These are phyloP conservation scores for Salvia rosmarinus DNA, from an alignment of 257 asterid genomes.

Conservation along the genomic window DNA sequence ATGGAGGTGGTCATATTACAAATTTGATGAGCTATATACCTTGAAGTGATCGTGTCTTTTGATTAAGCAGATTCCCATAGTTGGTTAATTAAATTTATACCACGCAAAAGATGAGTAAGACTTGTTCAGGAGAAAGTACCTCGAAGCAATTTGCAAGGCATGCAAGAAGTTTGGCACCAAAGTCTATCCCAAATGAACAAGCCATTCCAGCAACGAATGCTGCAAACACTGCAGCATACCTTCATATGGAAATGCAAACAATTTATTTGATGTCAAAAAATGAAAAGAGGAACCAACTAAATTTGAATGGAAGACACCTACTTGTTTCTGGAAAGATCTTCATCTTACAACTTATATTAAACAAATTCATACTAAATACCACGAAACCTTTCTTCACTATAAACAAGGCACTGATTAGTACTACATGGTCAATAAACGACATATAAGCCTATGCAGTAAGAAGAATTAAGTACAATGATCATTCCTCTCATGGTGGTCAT, in stretches of 20 bases:
- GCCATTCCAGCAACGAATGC: slow-evolving; percentile 96
- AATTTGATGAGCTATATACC: slow-evolving; percentile 3
- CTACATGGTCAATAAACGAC: slow-evolving; percentile 9
- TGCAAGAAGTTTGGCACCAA: slow-evolving; percentile 93
- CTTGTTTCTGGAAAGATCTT: slow-evolving; percentile 14
- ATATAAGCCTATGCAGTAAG: slow-evolving; percentile 10
- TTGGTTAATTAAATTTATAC: neutral
- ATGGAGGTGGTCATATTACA: slow-evolving; percentile 5
- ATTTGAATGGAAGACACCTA: neutral
- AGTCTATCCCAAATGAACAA: slow-evolving; percentile 83
- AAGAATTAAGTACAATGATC: neutral
- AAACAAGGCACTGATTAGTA: neutral
- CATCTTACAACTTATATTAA: neutral
- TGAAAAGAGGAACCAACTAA: neutral
- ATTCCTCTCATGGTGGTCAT: slow-evolving; percentile 10
- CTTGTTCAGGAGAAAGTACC: slow-evolving; percentile 50
- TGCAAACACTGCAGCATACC: slow-evolving; percentile 91
- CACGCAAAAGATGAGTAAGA: slow-evolving; percentile 14
- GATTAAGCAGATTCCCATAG: neutral
- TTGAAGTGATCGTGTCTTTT: neutral
- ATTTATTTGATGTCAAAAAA: slow-evolving; percentile 14
- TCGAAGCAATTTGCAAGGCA: slow-evolving; percentile 77
- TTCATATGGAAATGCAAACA: slow-evolving; percentile 42
- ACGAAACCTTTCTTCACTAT: neutral
- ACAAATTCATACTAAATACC: slow-evolving; percentile 4